Evolutionary conservation across 208 protist species (phyloP), one percentile per base, ranked within the genome.

Genomic region (Leishmania tarentolae): DNA sequence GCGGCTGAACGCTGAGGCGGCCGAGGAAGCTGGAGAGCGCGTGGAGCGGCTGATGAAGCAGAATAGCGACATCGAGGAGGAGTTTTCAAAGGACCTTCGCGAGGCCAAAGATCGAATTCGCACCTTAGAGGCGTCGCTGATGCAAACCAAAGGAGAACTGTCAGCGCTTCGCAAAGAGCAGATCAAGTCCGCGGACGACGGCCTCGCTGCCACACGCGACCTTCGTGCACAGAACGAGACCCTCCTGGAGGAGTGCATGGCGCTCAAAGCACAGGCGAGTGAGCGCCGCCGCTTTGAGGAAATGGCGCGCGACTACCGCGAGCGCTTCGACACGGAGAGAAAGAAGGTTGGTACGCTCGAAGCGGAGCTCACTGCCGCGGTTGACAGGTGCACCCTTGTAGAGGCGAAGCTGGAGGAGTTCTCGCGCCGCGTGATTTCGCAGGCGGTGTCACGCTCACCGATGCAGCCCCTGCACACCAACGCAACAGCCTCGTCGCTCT

Each of bases 361-460:
- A 42, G 85, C 91, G 59, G 91, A 97, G 82, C 84, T 97, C 42
- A 61, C 37, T 17, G 92, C 94, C 13, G 89, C 85, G 4, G 79
- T 94, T 13, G 87, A 83, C 70, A 86, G 93, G 24, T 92, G 90
- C 73, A 75, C 82, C n/a, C 50, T 90, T 13, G 79, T 97, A 19
- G 94, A 97, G 85, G 89, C 78, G 65, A 89, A 91, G 37, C 84
- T 96, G 31, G 88, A 95, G 70, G 92, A 94, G 52, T 86, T 91
- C 75, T 83, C 90, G 42, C 92, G 88, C 21, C 90, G 88, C 40
- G 78, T 83, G 24, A 88, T 94, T 75, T 82, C 88, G 35, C 83
- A 87, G 70, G 78, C 80, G 7, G 57, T 72, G 24, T 81, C 70
- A 19, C 65, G 77, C 17, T 84, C 81, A 24, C 87, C 84, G 72